Percentiles rank a stretch among this genome's conserved stretches.
These are phyloP conservation scores for Wickerhamiella azymoides DNA, from an alignment of 805 yeast genomes.

Conservation along the genomic window DNA sequence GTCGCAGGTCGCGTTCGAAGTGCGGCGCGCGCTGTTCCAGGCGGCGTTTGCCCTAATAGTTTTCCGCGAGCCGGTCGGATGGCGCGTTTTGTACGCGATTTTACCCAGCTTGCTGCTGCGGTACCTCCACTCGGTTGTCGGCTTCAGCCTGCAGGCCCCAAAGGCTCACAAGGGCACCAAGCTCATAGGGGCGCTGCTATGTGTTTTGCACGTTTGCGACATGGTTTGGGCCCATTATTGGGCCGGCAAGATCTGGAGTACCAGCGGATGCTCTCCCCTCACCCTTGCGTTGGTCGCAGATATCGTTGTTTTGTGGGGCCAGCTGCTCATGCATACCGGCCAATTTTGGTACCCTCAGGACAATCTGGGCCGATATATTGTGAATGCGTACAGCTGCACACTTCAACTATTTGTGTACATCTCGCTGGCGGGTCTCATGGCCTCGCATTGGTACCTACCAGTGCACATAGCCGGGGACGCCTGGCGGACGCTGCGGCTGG, in stretches of 20 bases:
- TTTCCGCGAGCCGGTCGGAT: slow-evolving; percentile 11
- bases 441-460: slow-evolving; percentile 10
- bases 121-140: slow-evolving; percentile 9
- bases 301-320: slow-evolving; percentile 11
- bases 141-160: background rate
- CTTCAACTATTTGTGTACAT: slow-evolving; percentile 8
- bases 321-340: slow-evolving; percentile 7
- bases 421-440: slow-evolving; percentile 7
- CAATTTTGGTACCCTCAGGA: slow-evolving; percentile 3
- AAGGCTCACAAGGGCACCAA: background rate
- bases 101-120: slow-evolving; percentile 8
- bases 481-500: slow-evolving; percentile 5
- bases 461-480: slow-evolving; percentile 10
- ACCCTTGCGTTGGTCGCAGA: slow-evolving; percentile 10
- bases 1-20: slow-evolving; percentile 3
- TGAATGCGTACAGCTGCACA: background rate
- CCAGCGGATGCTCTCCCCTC: slow-evolving; percentile 9
- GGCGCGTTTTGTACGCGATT: slow-evolving; percentile 7
- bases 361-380: slow-evolving; percentile 1
- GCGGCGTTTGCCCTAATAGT: slow-evolving; percentile 11
- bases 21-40: slow-evolving; percentile 9
- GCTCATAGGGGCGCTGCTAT: slow-evolving; percentile 1
- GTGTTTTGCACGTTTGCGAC: slow-evolving; percentile 8
- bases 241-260: slow-evolving; percentile 2
- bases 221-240: slow-evolving; percentile 11